Conservation (phyloP, 2,329 filamentous ascomycete genomes). For the Colletotrichum liriopes region DNA sequence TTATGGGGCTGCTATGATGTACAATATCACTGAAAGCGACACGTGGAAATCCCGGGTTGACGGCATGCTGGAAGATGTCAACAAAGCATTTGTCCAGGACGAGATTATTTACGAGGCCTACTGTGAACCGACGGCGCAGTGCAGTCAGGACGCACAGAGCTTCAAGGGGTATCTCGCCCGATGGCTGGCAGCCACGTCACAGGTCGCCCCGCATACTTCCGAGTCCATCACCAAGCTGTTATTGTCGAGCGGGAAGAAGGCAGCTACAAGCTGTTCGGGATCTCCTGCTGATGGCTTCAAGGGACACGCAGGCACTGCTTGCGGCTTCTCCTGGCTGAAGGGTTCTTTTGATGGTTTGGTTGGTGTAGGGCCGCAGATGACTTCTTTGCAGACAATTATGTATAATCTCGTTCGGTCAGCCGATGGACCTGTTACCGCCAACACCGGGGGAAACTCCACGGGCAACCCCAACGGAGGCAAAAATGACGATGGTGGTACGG, state of each 20-base stretch:
- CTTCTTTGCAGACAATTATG: conserved; percentile 67
- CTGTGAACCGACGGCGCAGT: conserved; percentile 74
- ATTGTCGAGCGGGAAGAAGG: conserved; percentile 70
- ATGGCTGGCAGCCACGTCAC: conserved; percentile 74
- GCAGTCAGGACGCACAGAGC: conserved; percentile 79
- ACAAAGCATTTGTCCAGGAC: conserved; percentile 65
- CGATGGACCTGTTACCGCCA: conserved; percentile 59
- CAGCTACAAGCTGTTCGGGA: conserved; percentile 74
- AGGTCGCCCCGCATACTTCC: conserved; percentile 72
- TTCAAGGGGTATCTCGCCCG: conserved; percentile 81
- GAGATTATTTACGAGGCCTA: conserved; percentile 76
- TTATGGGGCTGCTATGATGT: conserved; percentile 73
- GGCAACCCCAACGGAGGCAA: conserved; percentile 53
- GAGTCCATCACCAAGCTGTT: conserved; percentile 71
- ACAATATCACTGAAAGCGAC: conserved; percentile 69
- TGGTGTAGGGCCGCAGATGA: conserved; percentile 73
- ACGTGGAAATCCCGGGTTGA: conserved; percentile 72
- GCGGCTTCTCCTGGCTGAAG: conserved; percentile 75
- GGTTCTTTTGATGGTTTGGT: conserved; percentile 61
- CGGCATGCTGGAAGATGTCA: conserved; percentile 68
- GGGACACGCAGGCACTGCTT: conserved; percentile 63
- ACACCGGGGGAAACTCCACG: conserved; percentile 67
- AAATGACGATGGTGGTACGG: conserved; percentile 20
- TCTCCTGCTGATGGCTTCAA: conserved; percentile 66
- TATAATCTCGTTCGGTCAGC: conserved; percentile 62